phyloP scores from a whole-genome alignment of 805 yeast genomes.

The Metschnikowia aberdeeniae region DNA sequence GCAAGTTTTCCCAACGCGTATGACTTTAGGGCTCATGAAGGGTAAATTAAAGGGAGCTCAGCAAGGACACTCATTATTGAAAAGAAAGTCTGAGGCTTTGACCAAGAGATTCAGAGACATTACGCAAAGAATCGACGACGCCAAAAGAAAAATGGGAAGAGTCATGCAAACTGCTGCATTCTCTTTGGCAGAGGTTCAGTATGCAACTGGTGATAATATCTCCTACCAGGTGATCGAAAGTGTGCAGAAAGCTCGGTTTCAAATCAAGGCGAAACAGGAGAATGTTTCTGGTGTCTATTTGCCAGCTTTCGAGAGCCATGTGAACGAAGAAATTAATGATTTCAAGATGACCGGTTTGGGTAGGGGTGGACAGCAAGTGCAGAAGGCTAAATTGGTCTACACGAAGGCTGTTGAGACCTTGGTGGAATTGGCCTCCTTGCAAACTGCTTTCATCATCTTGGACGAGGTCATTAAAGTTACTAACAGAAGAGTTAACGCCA shows the following conservation, averaged over 20 bases:
- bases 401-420: slow-evolving; percentile 95
- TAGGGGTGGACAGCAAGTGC: slow-evolving; percentile 97
- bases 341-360: slow-evolving; percentile 96
- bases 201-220: slow-evolving; percentile 95
- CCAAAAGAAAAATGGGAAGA: slow-evolving; percentile 95
- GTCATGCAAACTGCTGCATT: slow-evolving; percentile 98
- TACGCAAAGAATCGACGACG: slow-evolving; percentile 87
- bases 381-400: slow-evolving; percentile 88
- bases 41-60: slow-evolving; percentile 94
- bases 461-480: slow-evolving; percentile 98
- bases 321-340: slow-evolving; percentile 84
- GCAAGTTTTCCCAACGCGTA: slow-evolving; percentile 95
- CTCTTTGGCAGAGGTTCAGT: slow-evolving; percentile 93
- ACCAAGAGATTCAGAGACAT: slow-evolving; percentile 96
- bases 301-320: slow-evolving; percentile 85
- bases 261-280: slow-evolving; percentile 87
- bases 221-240: slow-evolving; percentile 95
- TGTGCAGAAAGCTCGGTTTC: slow-evolving; percentile 86
- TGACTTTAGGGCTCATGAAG: slow-evolving; percentile 95
- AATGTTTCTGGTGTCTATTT: slow-evolving; percentile 93
- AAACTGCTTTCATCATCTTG: slow-evolving; percentile 91
- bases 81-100: slow-evolving; percentile 94
- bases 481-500: slow-evolving; percentile 96
- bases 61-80: slow-evolving; percentile 89
- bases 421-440: slow-evolving; percentile 92